Base-by-base conservation (phyloP, 202 grass and related monocot species). In the Saccharum hybrid region DNA sequence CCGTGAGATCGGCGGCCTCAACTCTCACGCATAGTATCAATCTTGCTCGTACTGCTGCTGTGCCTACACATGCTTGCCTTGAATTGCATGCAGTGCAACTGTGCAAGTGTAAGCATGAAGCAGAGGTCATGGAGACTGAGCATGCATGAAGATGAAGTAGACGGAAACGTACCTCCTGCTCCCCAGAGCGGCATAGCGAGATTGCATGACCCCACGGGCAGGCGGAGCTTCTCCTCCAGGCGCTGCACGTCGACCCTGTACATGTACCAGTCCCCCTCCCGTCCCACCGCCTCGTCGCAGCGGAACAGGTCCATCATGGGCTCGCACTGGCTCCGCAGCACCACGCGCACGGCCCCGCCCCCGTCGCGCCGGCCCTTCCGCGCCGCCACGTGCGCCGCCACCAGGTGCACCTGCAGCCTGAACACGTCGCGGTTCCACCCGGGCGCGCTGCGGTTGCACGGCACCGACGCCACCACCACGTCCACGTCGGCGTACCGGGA, bases 231-330 rank as follows among this genome's bases (percentile, higher is more conserved):
- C 87, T 93, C 90, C 71, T 93, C 76, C 6, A 97, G 74, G 0
- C 83, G 86, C 6, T 36, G 13, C 12, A 84, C 90, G 74, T 93
- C 79, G 5, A 90, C 85, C 41, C 42, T 76, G 41, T 93, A 93
- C 90, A 93, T 90, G 92, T 90, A 90, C 95, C 95, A 94, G 13
- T 85, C 69, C 3, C 92, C 90, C 10, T 93, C 90, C 71, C 79
- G 72, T 7, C 61, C 74, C 68, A 86, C 92, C n/a, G 41, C 36
- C 66, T 94, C 95, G 63, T 91, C 86, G 69, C 95, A 97, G 12
- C 84, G 90, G 79, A 97, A 94, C 77, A 97, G 66, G 83, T 97
- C 95, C 90, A 91, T 91, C 95, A 97, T 97, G 22, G 95, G 95
- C 79, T 91, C 82, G 78, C 92, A 97, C 83, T 78, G 78, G 79